Evolutionary conservation across 768 basidiomycete genomes (phyloP), one percentile per base, ranked within the genome.

Genomic region (Leucogyrophana mollusca): DNA sequence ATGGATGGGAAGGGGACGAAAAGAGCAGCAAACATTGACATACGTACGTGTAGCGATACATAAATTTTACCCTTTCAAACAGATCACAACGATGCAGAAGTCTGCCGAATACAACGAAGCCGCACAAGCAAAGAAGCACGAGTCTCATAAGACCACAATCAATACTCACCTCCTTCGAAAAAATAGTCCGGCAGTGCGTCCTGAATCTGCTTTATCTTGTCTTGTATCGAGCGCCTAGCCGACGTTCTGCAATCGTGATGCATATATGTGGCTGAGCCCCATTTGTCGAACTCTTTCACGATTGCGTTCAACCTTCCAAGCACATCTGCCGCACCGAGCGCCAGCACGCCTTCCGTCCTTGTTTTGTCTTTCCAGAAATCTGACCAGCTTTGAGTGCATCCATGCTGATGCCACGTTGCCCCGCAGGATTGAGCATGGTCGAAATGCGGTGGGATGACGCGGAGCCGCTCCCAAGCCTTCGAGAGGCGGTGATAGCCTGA

Each of bases 361-460:
- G 82, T 79, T 63, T 83, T 85, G 54, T 87, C 85, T 63, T 83
- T 85, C 87, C 87, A 89, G 59, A 87, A 89, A 43, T 87, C 86
- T 9, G 78, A 59, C 85, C 86, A 89, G 45, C 79, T 79, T 61
- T 85, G 84, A 18, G 74, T 78, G 53, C 87, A 89, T 16, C 79
- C 77, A 46, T 83, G 80, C 55, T 85, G 83, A 56, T 85, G 82
- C 83, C 85, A 88, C 9, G 79, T 82, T 13, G 82, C 76, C 34
- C 75, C 78, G 54, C 87, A 87, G 3, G 77, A 66, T 7, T 76
- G 61, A 2, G 81, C 74, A 55, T 89, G 87, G 23, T 82, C 81
- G 51, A 88, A 85, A n/a, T 62, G 58, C 23, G 81, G 75, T 4
- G 85, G 83, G 13, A 68, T 63, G 4, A 62, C 61, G 18, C 85